phyloP scores from a whole-genome alignment of 805 yeast genomes.

The Candida coquimbonensis region DNA sequence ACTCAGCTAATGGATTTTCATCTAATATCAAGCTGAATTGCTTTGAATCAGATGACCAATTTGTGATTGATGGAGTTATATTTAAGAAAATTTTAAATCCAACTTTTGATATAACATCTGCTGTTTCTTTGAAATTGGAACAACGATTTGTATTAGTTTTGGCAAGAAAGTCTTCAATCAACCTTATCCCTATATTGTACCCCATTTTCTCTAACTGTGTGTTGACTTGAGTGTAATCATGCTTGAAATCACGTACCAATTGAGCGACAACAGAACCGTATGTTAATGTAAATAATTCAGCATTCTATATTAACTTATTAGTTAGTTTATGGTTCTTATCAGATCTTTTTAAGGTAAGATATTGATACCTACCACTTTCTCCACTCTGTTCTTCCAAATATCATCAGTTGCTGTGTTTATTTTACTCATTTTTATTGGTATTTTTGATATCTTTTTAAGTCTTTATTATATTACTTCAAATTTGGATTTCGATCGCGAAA shows the following conservation, averaged over 20 bases:
- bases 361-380: conserved; percentile 61
- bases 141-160: conserved; percentile 84
- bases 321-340: neutral
- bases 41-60: conserved; percentile 72
- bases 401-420: conserved; percentile 66
- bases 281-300: conserved; percentile 89
- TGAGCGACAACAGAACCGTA: conserved; percentile 94
- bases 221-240: conserved; percentile 74
- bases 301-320: conserved; percentile 41
- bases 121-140: conserved; percentile 70
- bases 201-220: conserved; percentile 88
- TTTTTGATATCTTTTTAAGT: neutral
- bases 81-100: conserved; percentile 90
- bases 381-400: conserved; percentile 82
- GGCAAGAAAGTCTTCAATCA: conserved; percentile 90
- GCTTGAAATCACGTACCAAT: conserved; percentile 72
- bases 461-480: neutral
- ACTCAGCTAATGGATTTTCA: conserved; percentile 91
- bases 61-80: conserved; percentile 64
- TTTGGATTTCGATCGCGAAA: neutral
- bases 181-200: conserved; percentile 82
- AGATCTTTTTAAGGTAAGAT: neutral
- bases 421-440: conserved; percentile 25
- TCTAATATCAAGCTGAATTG: conserved; percentile 64
- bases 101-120: conserved; percentile 76